Percentiles rank a stretch among this genome's conserved stretches.
phyloP scores from a whole-genome alignment of 768 basidiomycete genomes.

The Candolleomyces efflorescens region DNA sequence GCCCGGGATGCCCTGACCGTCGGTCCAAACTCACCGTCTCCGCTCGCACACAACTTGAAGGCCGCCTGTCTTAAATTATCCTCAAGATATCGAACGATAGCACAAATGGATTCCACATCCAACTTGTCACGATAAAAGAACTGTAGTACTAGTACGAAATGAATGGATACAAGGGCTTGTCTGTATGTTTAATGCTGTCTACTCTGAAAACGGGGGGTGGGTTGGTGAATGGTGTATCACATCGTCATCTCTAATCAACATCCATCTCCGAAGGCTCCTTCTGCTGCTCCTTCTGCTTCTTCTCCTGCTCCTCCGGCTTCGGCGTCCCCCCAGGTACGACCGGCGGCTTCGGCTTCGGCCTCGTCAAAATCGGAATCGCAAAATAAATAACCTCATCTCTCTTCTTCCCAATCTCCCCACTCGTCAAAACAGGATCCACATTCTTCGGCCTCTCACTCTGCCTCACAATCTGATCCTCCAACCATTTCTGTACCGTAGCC shows the following conservation, averaged over 20 bases:
- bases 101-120: too few relatives aligned
- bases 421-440: constrained; percentile 78
- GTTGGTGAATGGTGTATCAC: too few relatives aligned
- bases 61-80: too few relatives aligned
- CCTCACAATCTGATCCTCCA: constrained; percentile 84
- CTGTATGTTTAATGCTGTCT: too few relatives aligned
- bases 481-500: constrained; percentile 90
- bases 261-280: constrained; percentile 76
- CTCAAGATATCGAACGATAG: too few relatives aligned
- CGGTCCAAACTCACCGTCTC: too few relatives aligned
- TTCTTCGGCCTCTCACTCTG: constrained; percentile 91
- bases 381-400: constrained; percentile 90
- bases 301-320: constrained; percentile 63
- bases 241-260: constrained; percentile 71
- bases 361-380: constrained; percentile 84
- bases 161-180: too few relatives aligned
- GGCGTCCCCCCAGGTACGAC: constrained; percentile 43
- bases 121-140: too few relatives aligned
- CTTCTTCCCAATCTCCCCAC: constrained; percentile 84
- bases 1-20: too few relatives aligned
- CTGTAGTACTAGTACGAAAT: too few relatives aligned
- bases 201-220: too few relatives aligned
- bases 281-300: constrained; percentile 26
- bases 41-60: too few relatives aligned
- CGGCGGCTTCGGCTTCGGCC: constrained; percentile 83